These are phyloP conservation scores for Chrysochromulina parva DNA, from an alignment of 78 protist species.

Conservation along the genomic window DNA sequence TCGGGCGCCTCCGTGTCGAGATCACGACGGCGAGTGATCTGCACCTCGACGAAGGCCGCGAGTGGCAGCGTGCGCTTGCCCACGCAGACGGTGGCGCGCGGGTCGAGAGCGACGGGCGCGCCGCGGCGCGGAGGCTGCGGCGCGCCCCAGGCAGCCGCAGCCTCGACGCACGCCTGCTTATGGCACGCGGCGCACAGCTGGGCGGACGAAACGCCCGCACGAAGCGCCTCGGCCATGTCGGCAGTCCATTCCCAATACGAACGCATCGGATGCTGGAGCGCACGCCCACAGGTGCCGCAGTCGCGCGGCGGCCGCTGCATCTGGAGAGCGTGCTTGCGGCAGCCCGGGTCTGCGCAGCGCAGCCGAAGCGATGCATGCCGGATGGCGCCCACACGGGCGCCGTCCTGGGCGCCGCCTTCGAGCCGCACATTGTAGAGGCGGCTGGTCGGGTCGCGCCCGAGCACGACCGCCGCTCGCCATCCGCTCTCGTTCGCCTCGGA, in stretches of 20 bases:
- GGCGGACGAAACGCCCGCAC: background rate
- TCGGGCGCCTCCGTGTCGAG: background rate
- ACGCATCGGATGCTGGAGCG: constrained; percentile 14
- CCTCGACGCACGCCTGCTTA: background rate
- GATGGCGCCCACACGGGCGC: background rate
- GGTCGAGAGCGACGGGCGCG: no score
- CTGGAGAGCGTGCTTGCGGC: constrained; percentile 7
- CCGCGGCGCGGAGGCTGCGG: background rate
- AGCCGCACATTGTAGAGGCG: background rate
- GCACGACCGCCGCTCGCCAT: background rate
- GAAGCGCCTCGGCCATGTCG: constrained; percentile 9
- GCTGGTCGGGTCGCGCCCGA: background rate
- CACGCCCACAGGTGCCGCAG: background rate
- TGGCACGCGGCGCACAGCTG: background rate
- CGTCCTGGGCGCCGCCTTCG: background rate
- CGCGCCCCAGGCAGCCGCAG: background rate
- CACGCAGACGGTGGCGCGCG: background rate
- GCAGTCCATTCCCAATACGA: background rate
- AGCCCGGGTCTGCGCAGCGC: background rate
- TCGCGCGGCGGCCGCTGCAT: constrained; percentile 18
- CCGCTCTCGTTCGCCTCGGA: background rate
- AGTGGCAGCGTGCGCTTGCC: background rate
- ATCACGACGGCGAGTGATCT: background rate
- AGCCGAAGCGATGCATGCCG: background rate
- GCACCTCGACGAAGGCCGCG: background rate